A percentile compares a stretch with the other conserved stretches of the same genome.
phyloP scores from a whole-genome alignment of 148 eudicot genomes.

The Chenopodium berlandieri region DNA sequence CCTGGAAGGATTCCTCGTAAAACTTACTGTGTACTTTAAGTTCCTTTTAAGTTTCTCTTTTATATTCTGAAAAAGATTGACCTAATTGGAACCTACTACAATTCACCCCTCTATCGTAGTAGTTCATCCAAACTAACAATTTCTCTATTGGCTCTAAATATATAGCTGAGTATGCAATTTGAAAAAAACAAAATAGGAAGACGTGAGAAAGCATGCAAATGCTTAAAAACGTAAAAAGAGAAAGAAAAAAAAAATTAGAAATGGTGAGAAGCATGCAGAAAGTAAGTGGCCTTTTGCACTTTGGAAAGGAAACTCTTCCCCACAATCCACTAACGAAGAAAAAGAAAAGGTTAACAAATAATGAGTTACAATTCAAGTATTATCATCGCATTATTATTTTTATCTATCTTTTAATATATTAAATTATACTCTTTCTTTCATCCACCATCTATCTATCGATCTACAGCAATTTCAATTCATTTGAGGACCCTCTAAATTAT shows the following conservation, averaged over 20 bases:
- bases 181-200: neutral
- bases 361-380: too few species aligned
- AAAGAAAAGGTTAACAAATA: neutral
- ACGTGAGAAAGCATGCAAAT: slow-evolving; percentile 17
- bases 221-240: neutral
- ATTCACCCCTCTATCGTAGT: too few species aligned
- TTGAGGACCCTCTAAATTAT: too few species aligned
- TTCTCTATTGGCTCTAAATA: too few species aligned
- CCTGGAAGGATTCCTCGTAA: too few species aligned
- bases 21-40: too few species aligned
- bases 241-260: neutral
- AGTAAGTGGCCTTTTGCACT: slow-evolving; percentile 26
- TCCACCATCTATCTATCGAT: neutral
- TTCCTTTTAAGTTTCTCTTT: too few species aligned
- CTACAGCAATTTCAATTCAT: neutral
- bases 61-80: too few species aligned
- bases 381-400: neutral
- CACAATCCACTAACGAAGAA: slow-evolving; percentile 7
- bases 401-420: neutral
- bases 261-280: slow-evolving; percentile 20
- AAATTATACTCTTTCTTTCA: neutral
- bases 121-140: too few species aligned
- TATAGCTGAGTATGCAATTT: neutral
- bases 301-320: slow-evolving; percentile 16
- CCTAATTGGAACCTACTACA: too few species aligned